phyloP scores from a whole-genome alignment of 768 basidiomycete species.

The Tremella yokohamensis region DNA sequence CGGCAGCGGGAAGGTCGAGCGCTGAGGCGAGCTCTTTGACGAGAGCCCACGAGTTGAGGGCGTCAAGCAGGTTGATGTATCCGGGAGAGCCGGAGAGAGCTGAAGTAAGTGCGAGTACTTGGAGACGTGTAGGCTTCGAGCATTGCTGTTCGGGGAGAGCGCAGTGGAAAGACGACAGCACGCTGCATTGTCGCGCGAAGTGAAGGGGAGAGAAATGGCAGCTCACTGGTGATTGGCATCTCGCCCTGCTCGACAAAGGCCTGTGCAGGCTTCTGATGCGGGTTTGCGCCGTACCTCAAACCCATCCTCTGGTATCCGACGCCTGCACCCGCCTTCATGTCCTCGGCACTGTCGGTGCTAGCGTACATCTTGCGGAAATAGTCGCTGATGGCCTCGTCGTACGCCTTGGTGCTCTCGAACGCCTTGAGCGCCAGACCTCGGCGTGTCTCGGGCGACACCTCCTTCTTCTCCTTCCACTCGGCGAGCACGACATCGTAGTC shows the following conservation, averaged over 20 bases:
- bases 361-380: slow-evolving; percentile 98
- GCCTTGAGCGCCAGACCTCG: slow-evolving; percentile 89
- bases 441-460: slow-evolving; percentile 67
- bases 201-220: neutral
- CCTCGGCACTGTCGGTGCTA: slow-evolving; percentile 62
- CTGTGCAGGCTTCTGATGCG: slow-evolving; percentile 97
- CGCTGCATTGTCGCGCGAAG: neutral
- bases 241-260: slow-evolving; percentile 84
- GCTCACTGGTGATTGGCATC: slow-evolving; percentile 85
- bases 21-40: slow-evolving; percentile 90
- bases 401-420: slow-evolving; percentile 91
- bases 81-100: slow-evolving; percentile 91
- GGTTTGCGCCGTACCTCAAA: slow-evolving; percentile 93
- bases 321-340: slow-evolving; percentile 59
- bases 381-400: slow-evolving; percentile 90
- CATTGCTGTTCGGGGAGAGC: no score
- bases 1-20: slow-evolving; percentile 84
- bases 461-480: slow-evolving; percentile 69
- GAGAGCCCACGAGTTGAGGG: slow-evolving; percentile 91
- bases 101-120: slow-evolving; percentile 43
- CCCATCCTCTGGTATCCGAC: slow-evolving; percentile 73
- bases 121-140: no score
- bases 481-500: slow-evolving; percentile 81
- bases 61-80: slow-evolving; percentile 97
- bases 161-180: slow-evolving; percentile 10